phyloP scores from a whole-genome alignment of 108 stramenopile genomes.

The Ochromonas danica region DNA sequence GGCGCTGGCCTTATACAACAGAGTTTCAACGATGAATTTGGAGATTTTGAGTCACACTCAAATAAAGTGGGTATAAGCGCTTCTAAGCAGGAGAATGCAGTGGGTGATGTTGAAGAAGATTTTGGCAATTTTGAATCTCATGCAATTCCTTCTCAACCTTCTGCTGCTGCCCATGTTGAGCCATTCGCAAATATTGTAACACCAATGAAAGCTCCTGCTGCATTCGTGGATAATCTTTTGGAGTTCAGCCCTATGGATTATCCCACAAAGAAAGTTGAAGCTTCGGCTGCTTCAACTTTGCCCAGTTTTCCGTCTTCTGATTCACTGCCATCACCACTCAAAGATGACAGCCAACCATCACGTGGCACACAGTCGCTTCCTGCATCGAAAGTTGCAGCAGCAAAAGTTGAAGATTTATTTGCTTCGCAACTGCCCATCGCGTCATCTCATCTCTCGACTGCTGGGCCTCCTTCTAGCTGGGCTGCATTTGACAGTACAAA shows the following conservation, averaged over 20 bases:
- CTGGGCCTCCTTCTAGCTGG: neutral
- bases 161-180: neutral
- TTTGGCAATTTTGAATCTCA: neutral
- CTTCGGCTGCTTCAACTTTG: neutral
- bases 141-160: neutral
- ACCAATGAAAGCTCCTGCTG: neutral
- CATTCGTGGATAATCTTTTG: neutral
- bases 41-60: neutral
- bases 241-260: neutral
- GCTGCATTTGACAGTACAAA: neutral
- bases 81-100: neutral
- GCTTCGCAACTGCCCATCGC: neutral
- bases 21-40: slow-evolving; percentile 7
- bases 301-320: neutral
- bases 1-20: neutral
- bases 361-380: neutral
- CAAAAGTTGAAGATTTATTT: neutral
- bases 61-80: neutral
- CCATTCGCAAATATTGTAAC: neutral
- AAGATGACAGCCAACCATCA: no score
- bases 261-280: neutral
- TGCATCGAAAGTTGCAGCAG: neutral
- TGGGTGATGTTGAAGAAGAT: neutral
- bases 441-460: neutral
- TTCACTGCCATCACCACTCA: neutral